Base-by-base conservation (phyloP, 2,329 filamentous ascomycete species). In the Fusarium sp. region DNA sequence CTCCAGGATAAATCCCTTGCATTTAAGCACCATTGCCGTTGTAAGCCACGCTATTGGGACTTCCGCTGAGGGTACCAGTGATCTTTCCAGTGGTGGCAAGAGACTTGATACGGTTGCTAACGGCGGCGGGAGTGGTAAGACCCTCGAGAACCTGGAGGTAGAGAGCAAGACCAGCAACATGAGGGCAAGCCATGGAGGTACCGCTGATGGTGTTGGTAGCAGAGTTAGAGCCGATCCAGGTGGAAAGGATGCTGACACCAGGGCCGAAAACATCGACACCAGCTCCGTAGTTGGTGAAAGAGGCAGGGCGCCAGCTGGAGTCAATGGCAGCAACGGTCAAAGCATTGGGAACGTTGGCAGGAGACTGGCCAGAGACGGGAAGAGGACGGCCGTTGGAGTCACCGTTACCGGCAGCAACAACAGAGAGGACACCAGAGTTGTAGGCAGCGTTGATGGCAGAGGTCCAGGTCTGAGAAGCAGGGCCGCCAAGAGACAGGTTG, bases 241-340 rank as follows among this genome's bases (percentile, higher is more conserved):
- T 77, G 32, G 83, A 77, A 5, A 81, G 45, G 53, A 86, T 78
- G 27, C 68, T 67, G 8, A 78, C 78, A 54, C 83, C 84, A 4
- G 84, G 83, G 5, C 82, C 84, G 44, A 83, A 80, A 38, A 86
- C 72, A 57, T 85, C 81, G 42, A 85, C 75, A 12, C 68, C 66
- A 41, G 74, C 15, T n/a, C 83, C 84, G 64, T 81, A 87, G 82
- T 88, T 88, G 76, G 84, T 86, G 79, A 82, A 86, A 33, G 74
- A 76, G 60, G 85, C 80, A 40, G 79, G 78, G 57, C 74, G 68
- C 70, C 85, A 83, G 59, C 64, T 73, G 23, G 61, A 73, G 70
- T 81, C 79, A 46, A 81, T 82, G 42, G 86, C 83, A 56, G 83
- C 86, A 46, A 88, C 85, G 8, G 86, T 88, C 75, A 86, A 83